Percentiles rank a stretch among this genome's conserved stretches.
Evolutionary conservation across 129 eudicot species (phyloP).

Genomic region (Calendula officinalis): DNA sequence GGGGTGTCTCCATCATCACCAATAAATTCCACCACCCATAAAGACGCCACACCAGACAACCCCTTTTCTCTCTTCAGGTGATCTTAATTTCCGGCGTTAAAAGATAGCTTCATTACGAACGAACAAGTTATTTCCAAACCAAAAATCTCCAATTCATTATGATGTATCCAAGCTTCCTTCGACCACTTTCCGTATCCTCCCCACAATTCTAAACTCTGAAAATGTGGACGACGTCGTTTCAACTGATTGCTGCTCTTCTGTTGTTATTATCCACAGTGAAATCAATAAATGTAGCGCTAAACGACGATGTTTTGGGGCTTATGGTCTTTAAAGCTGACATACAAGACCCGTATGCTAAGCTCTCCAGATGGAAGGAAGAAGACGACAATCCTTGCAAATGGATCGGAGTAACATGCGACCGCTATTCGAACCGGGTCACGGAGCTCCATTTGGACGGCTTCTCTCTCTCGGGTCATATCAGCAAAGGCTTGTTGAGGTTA

Average conservation of each 20-base stretch:
- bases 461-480: slow-evolving; percentile 72
- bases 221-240: slow-evolving; percentile 44
- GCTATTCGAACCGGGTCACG: slow-evolving; percentile 59
- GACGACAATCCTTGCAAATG: slow-evolving; percentile 74
- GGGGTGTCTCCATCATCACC: slow-evolving; percentile 28
- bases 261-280: neutral
- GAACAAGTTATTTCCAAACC: neutral
- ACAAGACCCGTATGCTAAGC: slow-evolving; percentile 57
- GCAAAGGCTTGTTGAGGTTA: slow-evolving; percentile 62
- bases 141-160: slow-evolving; percentile 3
- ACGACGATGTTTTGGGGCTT: slow-evolving; percentile 89
- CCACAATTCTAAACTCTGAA: too few relatives aligned
- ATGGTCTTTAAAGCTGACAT: slow-evolving; percentile 78
- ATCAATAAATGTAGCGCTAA: slow-evolving; percentile 53
- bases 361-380: slow-evolving; percentile 84
- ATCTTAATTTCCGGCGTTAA: slow-evolving; percentile 7
- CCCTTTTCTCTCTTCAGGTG: slow-evolving; percentile 21
- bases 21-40: slow-evolving; percentile 21
- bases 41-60: slow-evolving; percentile 36
- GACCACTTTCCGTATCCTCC: too few relatives aligned
- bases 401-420: slow-evolving; percentile 76
- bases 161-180: slow-evolving; percentile 12
- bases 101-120: neutral
- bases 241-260: slow-evolving; percentile 27
- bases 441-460: slow-evolving; percentile 56